These are phyloP conservation scores for Penicillium sp. DNA, from an alignment of 2,329 filamentous ascomycete species.

Conservation along the genomic window DNA sequence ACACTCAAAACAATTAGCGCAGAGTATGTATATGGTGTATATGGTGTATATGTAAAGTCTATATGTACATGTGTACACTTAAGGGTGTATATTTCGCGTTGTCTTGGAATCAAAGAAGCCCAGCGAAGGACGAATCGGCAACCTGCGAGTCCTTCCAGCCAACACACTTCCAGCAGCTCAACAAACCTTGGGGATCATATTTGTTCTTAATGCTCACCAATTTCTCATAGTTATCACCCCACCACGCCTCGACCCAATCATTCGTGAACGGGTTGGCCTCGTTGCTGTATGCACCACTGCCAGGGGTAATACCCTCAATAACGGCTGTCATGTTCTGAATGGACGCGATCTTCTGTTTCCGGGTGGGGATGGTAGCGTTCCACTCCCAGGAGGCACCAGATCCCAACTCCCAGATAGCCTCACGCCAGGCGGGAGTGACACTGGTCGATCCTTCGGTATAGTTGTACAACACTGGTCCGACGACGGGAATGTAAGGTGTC, in stretches of 20 bases:
- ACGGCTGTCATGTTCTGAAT: slow-evolving; percentile 8
- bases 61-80: not conserved
- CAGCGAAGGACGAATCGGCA: not conserved
- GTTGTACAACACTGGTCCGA: slow-evolving; percentile 20
- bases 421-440: slow-evolving; percentile 22
- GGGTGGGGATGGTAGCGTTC: slow-evolving; percentile 18
- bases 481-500: slow-evolving; percentile 19
- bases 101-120: not conserved
- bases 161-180: slow-evolving; percentile 23
- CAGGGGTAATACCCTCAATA: slow-evolving; percentile 16
- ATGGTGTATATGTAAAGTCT: not conserved
- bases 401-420: slow-evolving; percentile 20
- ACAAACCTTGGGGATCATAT: slow-evolving; percentile 19
- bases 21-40: no score
- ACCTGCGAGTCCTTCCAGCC: slow-evolving; percentile 3
- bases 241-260: slow-evolving; percentile 23
- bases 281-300: slow-evolving; percentile 21
- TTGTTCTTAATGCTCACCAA: slow-evolving; percentile 21
- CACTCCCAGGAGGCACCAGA: slow-evolving; percentile 15
- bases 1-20: no score
- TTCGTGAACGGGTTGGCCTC: slow-evolving; percentile 21
- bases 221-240: slow-evolving; percentile 22
- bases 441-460: slow-evolving; percentile 19
- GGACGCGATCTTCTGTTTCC: slow-evolving; percentile 8
- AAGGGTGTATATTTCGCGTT: not conserved